phyloP scores from a whole-genome alignment of 1,139 yeast genomes.

The Nakaseomyces delphensis region DNA sequence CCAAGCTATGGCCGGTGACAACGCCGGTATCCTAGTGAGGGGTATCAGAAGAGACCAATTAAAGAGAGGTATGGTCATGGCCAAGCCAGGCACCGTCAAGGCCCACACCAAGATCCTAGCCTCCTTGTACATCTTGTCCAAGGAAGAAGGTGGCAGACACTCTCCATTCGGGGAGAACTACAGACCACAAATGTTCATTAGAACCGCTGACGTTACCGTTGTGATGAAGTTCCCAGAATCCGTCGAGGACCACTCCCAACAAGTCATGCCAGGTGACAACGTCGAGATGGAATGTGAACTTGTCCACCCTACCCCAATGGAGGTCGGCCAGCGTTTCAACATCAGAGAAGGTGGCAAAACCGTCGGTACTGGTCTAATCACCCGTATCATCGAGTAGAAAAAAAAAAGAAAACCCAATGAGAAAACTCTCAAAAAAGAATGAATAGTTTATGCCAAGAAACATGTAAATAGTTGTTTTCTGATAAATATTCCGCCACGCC shows the following conservation, averaged over 20 bases:
- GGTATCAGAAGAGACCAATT: slow-evolving; percentile 98
- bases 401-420: not conserved
- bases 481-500: no score
- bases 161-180: slow-evolving; percentile 94
- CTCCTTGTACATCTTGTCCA: slow-evolving; percentile 81
- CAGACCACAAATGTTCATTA: slow-evolving; percentile 95
- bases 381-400: slow-evolving; percentile 67
- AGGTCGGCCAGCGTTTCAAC: slow-evolving; percentile 96
- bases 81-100: slow-evolving; percentile 86
- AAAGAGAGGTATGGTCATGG: slow-evolving; percentile 94
- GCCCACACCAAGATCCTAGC: slow-evolving; percentile 93
- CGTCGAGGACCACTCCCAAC: slow-evolving; percentile 75
- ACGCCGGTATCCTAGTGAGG: slow-evolving; percentile 94
- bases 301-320: slow-evolving; percentile 87
- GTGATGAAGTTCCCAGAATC: slow-evolving; percentile 87
- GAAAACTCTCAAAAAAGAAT: no score
- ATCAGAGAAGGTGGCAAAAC: slow-evolving; percentile 99
- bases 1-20: slow-evolving; percentile 97
- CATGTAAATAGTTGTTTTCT: not conserved
- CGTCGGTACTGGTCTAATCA: slow-evolving; percentile 96
- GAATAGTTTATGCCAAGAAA: no score
- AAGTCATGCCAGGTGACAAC: slow-evolving; percentile 98
- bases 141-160: slow-evolving; percentile 99
- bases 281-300: slow-evolving; percentile 91
- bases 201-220: slow-evolving; percentile 95